Base-by-base conservation (phyloP, 2,329 filamentous ascomycete species). In the Elsinoe perseae region DNA sequence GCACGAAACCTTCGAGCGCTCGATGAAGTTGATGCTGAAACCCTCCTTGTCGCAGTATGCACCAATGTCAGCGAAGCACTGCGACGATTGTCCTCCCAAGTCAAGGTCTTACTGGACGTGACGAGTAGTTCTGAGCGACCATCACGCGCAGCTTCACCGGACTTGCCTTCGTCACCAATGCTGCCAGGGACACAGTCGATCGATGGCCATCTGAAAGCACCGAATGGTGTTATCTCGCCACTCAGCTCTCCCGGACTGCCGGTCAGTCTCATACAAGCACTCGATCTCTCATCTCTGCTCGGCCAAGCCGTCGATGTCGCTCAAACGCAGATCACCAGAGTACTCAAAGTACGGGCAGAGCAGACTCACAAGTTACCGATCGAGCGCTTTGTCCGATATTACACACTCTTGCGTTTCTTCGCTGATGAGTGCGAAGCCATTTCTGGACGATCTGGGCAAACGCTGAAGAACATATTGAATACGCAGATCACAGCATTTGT, bases 81-180 rank as follows among this genome's bases (percentile, higher is more conserved):
- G 48, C 80, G 93, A 57, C 81, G 93, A 64, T 75, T 96, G 6
- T 89, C 89, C 16, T 91, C 89, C 0, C 92, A 97, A 68, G 87
- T 93, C 56, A 98, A 98, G 69, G 84, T 97, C 8, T 73, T 98
- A n/a, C 77, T 98, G 8, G 93, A 98, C 69, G 87, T 95, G 18
- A 93, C 91, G 0, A 95, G 90, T 68, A 85, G 82, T 10, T 78
- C 87, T 53, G 77, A 80, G 16, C 72, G 71, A 12, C 73, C 58
- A 28, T 63, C 62, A 3, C 56, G 75, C 2, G 64, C 70, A 2
- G 60, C 63, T 59, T 70, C 64, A 60, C 64, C 34, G 64, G 69
- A 44, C 66, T 68, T 27, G n/a, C 52, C 56, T 8, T 50, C 56
- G 61, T 75, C 23, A 1, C 77, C 78, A 14, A 68, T 73, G 12